Base-by-base conservation (phyloP, 202 grass and related monocot species). In the Miscanthus sacchariflorus region DNA sequence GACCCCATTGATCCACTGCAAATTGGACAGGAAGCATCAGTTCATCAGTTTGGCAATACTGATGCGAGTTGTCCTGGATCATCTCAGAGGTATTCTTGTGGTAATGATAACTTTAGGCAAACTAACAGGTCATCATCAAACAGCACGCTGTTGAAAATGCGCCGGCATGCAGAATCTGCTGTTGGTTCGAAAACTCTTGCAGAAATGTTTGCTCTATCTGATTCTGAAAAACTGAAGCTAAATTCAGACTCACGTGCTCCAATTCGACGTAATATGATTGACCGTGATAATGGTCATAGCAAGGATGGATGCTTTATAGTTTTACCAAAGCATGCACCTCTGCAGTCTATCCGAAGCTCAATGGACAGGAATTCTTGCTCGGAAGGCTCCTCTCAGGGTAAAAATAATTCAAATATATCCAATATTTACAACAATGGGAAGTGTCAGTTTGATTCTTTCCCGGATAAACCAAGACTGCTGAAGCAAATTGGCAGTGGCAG, bases 201-300 rank as follows among this genome's bases (percentile, higher is more conserved):
- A 65, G 90, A 95, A 88, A 97, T 99, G 94, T 89, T 99, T 71
- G 91, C 90, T 76, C 76, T 90, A 80, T 90, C 94, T 68, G 93
- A 99, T 91, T 83, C 86, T 59, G 92, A 94, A 81, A 91, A 73
- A 42, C 70, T 70, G 64, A 91, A 75, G 50, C 89, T 56, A 87
- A 80, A 49, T 77, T 84, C 39, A 2, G 70, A 86, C 48, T 92
- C 59, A 1, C 83, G 48, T 84, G 33, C 68, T 46, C 83, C 70
- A 59, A 46, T 80, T 86, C 85, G 12, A 27, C 69, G 79, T 72
- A 61, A 74, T 68, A 88, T 74, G 85, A 38, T 70, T 89, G 80
- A 81, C 33, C 15, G 5, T 25, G 63, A 67, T 6, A 87, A 70
- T 76, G 76, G 48, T 48, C 63, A 87, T 46, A 84, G 30, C 75